phyloP scores from a whole-genome alignment of 2,329 filamentous ascomycete species.

The Ophiostoma sp. region DNA sequence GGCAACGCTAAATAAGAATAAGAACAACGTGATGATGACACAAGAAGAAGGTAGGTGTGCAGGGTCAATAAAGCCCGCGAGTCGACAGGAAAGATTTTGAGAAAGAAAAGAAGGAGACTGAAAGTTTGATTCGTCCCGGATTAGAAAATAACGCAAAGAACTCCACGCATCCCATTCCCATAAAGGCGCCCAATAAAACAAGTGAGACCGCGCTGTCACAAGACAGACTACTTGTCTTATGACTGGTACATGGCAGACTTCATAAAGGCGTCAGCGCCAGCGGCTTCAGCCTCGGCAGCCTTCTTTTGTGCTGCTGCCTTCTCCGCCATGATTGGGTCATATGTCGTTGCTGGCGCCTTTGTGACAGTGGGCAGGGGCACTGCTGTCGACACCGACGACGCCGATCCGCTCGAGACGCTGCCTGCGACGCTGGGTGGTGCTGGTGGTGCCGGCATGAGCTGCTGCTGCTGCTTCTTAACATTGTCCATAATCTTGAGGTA shows the following conservation, averaged over 20 bases:
- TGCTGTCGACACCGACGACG: background rate
- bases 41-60: too few relatives aligned
- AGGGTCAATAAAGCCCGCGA: too few relatives aligned
- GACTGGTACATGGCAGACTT: slow-evolving; percentile 55
- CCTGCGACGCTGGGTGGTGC: slow-evolving; percentile 45
- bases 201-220: background rate
- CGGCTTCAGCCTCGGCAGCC: slow-evolving; percentile 29
- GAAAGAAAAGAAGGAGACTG: background rate
- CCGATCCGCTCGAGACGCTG: slow-evolving; percentile 39
- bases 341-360: background rate
- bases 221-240: background rate
- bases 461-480: slow-evolving; percentile 14
- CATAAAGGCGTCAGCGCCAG: slow-evolving; percentile 51
- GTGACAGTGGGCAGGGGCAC: slow-evolving; percentile 27
- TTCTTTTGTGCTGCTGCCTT: slow-evolving; percentile 25
- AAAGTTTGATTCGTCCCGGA: too few relatives aligned
- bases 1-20: too few relatives aligned
- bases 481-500: slow-evolving; percentile 56
- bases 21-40: too few relatives aligned
- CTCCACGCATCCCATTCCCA: background rate
- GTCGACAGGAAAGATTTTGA: background rate
- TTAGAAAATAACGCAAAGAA: background rate
- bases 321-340: slow-evolving; percentile 25
- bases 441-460: slow-evolving; percentile 27
- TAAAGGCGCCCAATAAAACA: background rate